phyloP scores from a whole-genome alignment of 2,329 filamentous ascomycete genomes.

The Gliomastix tumulicola region DNA sequence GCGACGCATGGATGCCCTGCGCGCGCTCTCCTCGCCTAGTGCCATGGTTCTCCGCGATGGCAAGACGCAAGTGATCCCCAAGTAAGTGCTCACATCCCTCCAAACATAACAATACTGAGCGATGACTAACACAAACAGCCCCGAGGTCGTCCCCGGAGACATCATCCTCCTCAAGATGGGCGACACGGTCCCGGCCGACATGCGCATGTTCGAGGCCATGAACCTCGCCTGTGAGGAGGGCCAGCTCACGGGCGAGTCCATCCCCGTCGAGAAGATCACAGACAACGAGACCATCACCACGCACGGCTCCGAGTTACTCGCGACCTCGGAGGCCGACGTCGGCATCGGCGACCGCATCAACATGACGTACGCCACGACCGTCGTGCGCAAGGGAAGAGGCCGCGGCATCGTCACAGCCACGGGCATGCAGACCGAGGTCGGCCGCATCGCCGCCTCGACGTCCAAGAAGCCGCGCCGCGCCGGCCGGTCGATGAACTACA shows the following conservation, averaged over 20 bases:
- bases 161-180: constrained; percentile 62
- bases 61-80: constrained; percentile 48
- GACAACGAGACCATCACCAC: constrained; percentile 38
- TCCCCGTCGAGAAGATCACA: constrained; percentile 61
- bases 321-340: constrained; percentile 39
- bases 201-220: constrained; percentile 65
- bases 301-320: constrained; percentile 37
- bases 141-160: constrained; percentile 65
- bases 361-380: constrained; percentile 68
- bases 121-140: constrained; percentile 23
- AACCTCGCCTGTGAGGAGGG: constrained; percentile 77
- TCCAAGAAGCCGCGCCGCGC: constrained; percentile 48
- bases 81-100: constrained; percentile 41
- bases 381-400: constrained; percentile 66
- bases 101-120: not conserved
- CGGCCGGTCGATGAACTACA: constrained; percentile 43
- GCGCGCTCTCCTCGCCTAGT: constrained; percentile 55
- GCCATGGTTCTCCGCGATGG: constrained; percentile 56
- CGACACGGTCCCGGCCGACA: constrained; percentile 67
- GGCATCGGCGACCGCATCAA: constrained; percentile 68
- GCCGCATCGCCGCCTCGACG: constrained; percentile 56
- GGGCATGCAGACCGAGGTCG: constrained; percentile 65
- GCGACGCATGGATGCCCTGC: constrained; percentile 59
- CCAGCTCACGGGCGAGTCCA: constrained; percentile 68
- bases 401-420: constrained; percentile 67